These are phyloP conservation scores for Colletotrichum camelliae DNA, from an alignment of 2,329 filamentous ascomycete species.

Conservation along the genomic window DNA sequence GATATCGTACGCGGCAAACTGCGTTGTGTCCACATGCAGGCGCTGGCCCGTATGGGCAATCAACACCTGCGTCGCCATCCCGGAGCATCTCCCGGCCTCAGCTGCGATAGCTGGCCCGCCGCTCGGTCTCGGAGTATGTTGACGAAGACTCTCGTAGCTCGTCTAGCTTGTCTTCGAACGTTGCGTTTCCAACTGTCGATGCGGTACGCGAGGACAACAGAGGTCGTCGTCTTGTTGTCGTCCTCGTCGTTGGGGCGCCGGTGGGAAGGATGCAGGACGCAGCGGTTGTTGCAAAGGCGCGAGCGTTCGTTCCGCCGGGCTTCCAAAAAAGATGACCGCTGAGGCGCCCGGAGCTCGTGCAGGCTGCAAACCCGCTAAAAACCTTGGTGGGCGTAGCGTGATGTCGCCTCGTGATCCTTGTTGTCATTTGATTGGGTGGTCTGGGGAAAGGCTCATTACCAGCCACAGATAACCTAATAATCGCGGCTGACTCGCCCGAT, in stretches of 20 bases:
- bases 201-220: not conserved
- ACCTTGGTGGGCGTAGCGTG: conserved; percentile 19
- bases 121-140: not conserved
- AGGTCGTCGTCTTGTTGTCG: not conserved
- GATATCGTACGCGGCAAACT: conserved; percentile 71
- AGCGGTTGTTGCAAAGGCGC: conserved; percentile 8
- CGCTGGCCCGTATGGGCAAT: conserved; percentile 92
- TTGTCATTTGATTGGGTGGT: conserved; percentile 18
- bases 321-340: conserved; percentile 15
- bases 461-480: conserved; percentile 4
- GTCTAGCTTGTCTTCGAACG: not conserved
- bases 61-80: conserved; percentile 89
- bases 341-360: conserved; percentile 21
- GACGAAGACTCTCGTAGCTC: not conserved
- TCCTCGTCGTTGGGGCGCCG: not conserved
- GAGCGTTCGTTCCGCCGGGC: conserved; percentile 10
- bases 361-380: conserved; percentile 18
- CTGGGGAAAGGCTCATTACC: not conserved
- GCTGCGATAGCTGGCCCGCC: conserved; percentile 15
- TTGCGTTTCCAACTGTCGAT: not conserved
- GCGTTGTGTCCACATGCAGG: conserved; percentile 77
- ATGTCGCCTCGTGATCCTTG: conserved; percentile 21
- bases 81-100: conserved; percentile 52
- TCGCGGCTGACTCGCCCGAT: not conserved
- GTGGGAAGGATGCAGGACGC: not conserved